Evolutionary conservation across 306 rosid genomes (phyloP).

Genomic region (Pterocarpus macrocarpus): DNA sequence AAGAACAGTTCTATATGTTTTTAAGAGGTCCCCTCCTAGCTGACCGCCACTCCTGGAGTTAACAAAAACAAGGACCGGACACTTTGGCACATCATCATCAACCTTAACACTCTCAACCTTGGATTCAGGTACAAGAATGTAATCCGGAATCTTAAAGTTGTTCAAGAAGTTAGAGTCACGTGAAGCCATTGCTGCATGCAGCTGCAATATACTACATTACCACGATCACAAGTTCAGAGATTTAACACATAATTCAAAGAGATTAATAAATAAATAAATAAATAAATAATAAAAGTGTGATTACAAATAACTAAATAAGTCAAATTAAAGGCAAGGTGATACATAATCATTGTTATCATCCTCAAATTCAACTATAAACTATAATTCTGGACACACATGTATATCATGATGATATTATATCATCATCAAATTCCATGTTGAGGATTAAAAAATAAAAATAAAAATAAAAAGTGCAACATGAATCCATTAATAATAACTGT

Average conservation of each 20-base stretch:
- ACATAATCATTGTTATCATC: background rate
- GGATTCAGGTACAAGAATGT: conserved; percentile 66
- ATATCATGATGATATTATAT: no score
- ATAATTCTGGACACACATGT: background rate
- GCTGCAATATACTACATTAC: conserved; percentile 40
- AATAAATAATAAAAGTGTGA: background rate
- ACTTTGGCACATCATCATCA: conserved; percentile 50
- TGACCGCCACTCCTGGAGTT: conserved; percentile 98
- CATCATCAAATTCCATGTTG: no score
- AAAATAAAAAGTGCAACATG: background rate
- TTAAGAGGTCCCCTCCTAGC: conserved; percentile 86
- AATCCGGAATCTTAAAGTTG: conserved; percentile 73
- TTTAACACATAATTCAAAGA: background rate
- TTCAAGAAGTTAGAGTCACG: conserved; percentile 43
- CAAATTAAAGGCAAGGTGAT: background rate
- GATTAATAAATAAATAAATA: background rate
- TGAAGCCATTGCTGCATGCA: conserved; percentile 56
- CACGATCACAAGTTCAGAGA: background rate
- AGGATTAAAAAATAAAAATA: no score
- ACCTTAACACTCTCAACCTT: conserved; percentile 48
- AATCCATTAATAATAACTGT: background rate
- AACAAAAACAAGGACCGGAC: conserved; percentile 83
- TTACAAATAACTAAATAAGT: background rate
- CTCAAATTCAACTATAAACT: background rate
- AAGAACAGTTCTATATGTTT: conserved; percentile 68